Conservation (phyloP, 1,284 basidiomycete genomes). For the Austropuccinia psidii region DNA sequence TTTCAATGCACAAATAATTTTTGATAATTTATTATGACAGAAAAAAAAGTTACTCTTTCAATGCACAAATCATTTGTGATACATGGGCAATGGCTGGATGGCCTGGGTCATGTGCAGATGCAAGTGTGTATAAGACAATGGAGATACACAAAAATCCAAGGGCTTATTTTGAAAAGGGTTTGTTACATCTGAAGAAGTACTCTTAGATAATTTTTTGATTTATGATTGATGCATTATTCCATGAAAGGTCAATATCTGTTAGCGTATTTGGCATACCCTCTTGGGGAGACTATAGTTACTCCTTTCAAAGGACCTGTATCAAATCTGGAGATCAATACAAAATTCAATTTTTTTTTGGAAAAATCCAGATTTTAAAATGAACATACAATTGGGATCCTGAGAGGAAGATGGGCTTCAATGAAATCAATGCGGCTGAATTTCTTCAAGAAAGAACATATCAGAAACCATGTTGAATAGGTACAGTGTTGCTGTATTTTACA, state of each 20-base stretch:
- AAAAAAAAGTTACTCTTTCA: no score
- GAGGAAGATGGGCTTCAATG: constrained; percentile 22
- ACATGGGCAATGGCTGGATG: constrained; percentile 1
- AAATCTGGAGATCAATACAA: neutral
- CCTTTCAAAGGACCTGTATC: constrained; percentile 6
- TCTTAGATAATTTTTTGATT: no score
- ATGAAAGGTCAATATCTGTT: constrained; percentile 13
- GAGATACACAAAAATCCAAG: neutral
- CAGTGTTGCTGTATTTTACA: no score
- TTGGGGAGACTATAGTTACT: neutral
- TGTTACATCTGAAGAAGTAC: no score
- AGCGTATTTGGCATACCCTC: neutral
- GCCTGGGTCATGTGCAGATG: constrained; percentile 11
- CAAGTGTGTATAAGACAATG: no score
- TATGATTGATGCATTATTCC: no score
- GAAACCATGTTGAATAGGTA: no score
- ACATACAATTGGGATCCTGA: constrained; percentile 17
- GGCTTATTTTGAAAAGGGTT: neutral
- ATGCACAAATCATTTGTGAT: neutral
- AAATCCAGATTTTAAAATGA: neutral
- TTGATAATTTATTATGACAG: no score
- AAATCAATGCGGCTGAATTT: no score
- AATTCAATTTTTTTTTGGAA: constrained; percentile 12
- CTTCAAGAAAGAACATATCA: no score
- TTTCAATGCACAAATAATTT: neutral